Evolutionary conservation across 2,329 filamentous ascomycete species (phyloP), one percentile per base, ranked within the genome.

Genomic region (Tetracladium maxilliforme): DNA sequence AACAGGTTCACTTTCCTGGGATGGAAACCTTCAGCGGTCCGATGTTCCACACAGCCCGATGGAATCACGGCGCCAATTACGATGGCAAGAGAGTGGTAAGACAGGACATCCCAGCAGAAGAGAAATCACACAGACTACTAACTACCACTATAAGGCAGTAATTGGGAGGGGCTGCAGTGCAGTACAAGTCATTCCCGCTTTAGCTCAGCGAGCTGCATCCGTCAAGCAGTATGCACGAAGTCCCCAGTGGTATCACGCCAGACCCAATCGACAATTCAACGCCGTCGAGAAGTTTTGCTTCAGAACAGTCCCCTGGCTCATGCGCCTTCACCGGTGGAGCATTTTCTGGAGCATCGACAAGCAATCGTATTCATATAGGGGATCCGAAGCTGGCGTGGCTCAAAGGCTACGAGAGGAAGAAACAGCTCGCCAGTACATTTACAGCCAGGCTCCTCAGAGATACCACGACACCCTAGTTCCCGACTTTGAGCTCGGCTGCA

Each of bases 401-500:
- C 25, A 10, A 11, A 30, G 23, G 37, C 23, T 29, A n/a, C n/a
- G n/a, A n/a, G n/a, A n/a, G 36, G 8, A 33, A 34, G 7, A 33
- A 39, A 31, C 32, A 32, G 13, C 40, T 37, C 35, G 35, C 34
- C 6, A 17, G 6, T 45, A 58, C 28, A 56, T 68, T 49, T 53
- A 52, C 29, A 38, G 42, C 5, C 49, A 43, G 2, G 64, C 63
- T 0, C 72, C 72, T 0, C 48, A 59, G 24, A 63, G 70, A 42
- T 77, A 75, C 30, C 64, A 69, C 32, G 61, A 70, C 16, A 54
- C 71, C 6, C 41, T 77, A 18, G 67, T 68, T 1, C 72, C 72
- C 1, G 58, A 75, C 24, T 77, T 71, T 29, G 55, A 60, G 22
- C 44, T 74, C 10, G 69, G 70, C 2, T 76, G 70, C 47, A 77